Evolutionary conservation across 2,329 filamentous ascomycete species (phyloP), one percentile per base, ranked within the genome.

Genomic region (Botryotinia globosa): DNA sequence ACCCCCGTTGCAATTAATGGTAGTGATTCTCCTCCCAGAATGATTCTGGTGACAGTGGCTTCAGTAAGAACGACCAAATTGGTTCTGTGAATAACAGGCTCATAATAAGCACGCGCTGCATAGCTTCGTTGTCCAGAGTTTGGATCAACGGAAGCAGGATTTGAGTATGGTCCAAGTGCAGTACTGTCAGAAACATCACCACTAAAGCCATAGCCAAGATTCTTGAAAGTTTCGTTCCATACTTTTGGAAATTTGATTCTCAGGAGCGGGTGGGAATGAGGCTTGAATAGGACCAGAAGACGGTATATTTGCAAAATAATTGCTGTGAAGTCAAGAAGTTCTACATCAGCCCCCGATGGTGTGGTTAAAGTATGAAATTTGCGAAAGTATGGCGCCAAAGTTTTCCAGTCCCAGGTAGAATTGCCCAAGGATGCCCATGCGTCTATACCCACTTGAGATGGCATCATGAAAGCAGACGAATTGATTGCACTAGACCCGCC

Each of bases 371-470:
- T 22, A 22, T 45, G 44, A 45, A 45, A 22, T 22, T 84, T 84
- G 20, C 78, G 79, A 69, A 84, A 80, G 72, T 85, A 85, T 3
- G 82, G 83, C 1, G 80, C 76, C 29, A 85, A 74, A 22, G 75
- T 76, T 12, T 82, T 76, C 75, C 79, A 83, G 32, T 78, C 78
- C 83, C 83, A 71, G 69, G 72, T 80, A 78, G 71, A 64, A 39
- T 84, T 84, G 0, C 83, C 83, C 12, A 85, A 62, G 32, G 8
- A 22, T 5, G 32, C 56, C 56, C 18, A 37, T 10, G 56, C 56
- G 8, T 59, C 32, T 22, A 83, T 80, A 54, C 82, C 80, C 3
- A 75, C 73, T 20, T 77, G 74, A 25, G 74, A 66, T n/a, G 75
- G 61, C 32, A 74, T 67, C 18, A 72, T 32, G 0, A 74, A 45